These are phyloP conservation scores for Fraxinus angustifolia DNA, from an alignment of 305 asterid genomes.

Conservation along the genomic window DNA sequence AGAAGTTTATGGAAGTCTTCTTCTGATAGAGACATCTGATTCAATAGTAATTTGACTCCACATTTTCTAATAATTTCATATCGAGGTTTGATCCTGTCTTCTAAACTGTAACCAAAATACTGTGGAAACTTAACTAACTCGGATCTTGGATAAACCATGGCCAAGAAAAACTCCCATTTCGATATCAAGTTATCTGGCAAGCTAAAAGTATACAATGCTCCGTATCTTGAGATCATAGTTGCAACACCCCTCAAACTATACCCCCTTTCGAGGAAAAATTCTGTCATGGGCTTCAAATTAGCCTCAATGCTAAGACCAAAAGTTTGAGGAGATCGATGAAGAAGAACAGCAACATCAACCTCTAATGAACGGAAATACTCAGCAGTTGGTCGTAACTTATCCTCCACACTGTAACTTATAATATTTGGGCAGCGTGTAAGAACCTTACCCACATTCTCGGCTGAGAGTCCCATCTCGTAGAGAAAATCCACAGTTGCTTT, in stretches of 20 bases:
- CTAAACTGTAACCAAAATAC: conserved; percentile 82
- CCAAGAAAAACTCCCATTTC: conserved; percentile 75
- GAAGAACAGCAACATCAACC: conserved; percentile 62
- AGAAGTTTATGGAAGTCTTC: conserved; percentile 53
- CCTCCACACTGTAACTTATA: conserved; percentile 81
- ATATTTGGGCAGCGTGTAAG: conserved; percentile 77
- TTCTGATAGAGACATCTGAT: conserved; percentile 72
- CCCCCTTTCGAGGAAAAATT: conserved; percentile 65
- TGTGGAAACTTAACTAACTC: conserved; percentile 86
- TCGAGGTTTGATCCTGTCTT: conserved; percentile 80
- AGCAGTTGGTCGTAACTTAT: conserved; percentile 78
- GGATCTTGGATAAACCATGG: conserved; percentile 61
- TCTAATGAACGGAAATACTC: conserved; percentile 68
- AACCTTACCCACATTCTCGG: conserved; percentile 73
- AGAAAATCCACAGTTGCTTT: conserved; percentile 68
- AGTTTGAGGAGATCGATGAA: conserved; percentile 80
- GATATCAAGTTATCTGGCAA: conserved; percentile 58
- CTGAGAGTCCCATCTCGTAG: conserved; percentile 78
- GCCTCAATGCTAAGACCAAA: conserved; percentile 86
- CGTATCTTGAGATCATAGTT: conserved; percentile 68
- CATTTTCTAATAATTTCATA: conserved; percentile 50
- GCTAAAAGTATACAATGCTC: conserved; percentile 79
- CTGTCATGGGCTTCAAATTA: conserved; percentile 73
- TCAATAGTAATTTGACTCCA: conserved; percentile 57
- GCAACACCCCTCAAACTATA: conserved; percentile 53